Conservation (phyloP, 2,329 filamentous ascomycete genomes). For the Claviceps pazoutovae region DNA sequence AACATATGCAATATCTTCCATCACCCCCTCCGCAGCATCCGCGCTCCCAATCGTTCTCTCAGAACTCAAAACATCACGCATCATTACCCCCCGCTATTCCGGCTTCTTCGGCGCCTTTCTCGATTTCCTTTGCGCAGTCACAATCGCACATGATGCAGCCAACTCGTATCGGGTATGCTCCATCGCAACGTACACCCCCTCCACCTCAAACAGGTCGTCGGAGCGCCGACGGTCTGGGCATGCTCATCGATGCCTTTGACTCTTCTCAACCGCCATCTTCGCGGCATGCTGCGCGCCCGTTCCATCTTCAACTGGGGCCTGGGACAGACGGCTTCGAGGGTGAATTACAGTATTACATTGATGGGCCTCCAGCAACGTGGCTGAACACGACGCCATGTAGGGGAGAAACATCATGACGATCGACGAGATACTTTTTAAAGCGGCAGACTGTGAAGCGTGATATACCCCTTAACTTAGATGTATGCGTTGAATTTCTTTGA, state of each 20-base stretch:
- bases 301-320: slow-evolving; percentile 14
- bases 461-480: no score
- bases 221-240: slow-evolving; percentile 21
- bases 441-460: no score
- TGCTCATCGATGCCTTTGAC: slow-evolving; percentile 29
- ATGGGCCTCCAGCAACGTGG: slow-evolving; percentile 17
- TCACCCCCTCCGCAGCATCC: slow-evolving; percentile 5
- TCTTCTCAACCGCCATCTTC: slow-evolving; percentile 12
- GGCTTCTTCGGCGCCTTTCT: slow-evolving; percentile 10
- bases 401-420: neutral
- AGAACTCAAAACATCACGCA: slow-evolving; percentile 8
- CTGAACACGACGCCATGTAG: slow-evolving; percentile 3
- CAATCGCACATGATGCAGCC: slow-evolving; percentile 5
- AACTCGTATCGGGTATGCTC: slow-evolving; percentile 5
- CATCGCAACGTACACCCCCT: slow-evolving; percentile 7
- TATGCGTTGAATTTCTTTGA: no score
- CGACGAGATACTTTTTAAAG: neutral
- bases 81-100: slow-evolving; percentile 9
- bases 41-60: slow-evolving; percentile 2
- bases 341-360: slow-evolving; percentile 30
- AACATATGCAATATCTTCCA: slow-evolving; percentile 1
- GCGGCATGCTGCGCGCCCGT: slow-evolving; percentile 6
- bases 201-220: slow-evolving; percentile 8
- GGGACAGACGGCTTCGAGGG: slow-evolving; percentile 31
- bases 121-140: slow-evolving; percentile 8